Evolutionary conservation across 1,139 yeast genomes (phyloP), one percentile per base, ranked within the genome.

Genomic region (Pichia sp.): DNA sequence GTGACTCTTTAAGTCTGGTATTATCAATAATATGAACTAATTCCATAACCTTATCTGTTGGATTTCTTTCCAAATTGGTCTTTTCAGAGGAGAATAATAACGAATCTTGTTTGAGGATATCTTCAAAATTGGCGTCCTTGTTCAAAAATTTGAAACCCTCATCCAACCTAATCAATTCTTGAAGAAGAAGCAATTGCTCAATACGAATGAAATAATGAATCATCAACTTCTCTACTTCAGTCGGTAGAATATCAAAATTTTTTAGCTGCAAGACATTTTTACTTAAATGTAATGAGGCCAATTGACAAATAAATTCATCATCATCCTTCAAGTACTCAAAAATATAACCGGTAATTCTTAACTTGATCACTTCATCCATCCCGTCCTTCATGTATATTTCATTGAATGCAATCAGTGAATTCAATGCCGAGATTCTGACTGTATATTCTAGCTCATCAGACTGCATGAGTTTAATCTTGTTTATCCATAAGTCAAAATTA

Each of bases 291-390:
- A 51, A 38, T 0, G 79, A 62, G 1, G 77, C 68, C 3, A 56
- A 29, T 1, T 53, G 50, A 53, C 84, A 63, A 10, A 79, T 64
- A 8, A 65, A 72, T 7, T 67, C 71, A 51, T 81, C 85, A 55
- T 83, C 92, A 58, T 84, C 94, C 43, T 69, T 66, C 16, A 81
- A 59, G 48, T 67, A 72, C 16, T 60, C 55, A 49, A 66, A 69
- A 1, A 77, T 54, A 10, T 59, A 49, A 23, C 68, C 53, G 4
- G 46, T 27, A 2, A 58, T 56, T n/a, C 49, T 39, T 3, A 51
- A 32, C 26, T 47, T 39, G 2, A 41, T 31, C 2, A 34, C 26
- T 27, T 41, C 38, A n/a, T 46, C 36, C 7, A n/a, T 23, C 6
- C 44, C 43, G 27, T 34, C 38, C 2, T 5, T 8, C 10, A 9